A percentile compares a stretch with the other conserved stretches of the same genome.
phyloP scores from a whole-genome alignment of 2,329 filamentous ascomycete species.

The Phaeoacremonium minimum region DNA sequence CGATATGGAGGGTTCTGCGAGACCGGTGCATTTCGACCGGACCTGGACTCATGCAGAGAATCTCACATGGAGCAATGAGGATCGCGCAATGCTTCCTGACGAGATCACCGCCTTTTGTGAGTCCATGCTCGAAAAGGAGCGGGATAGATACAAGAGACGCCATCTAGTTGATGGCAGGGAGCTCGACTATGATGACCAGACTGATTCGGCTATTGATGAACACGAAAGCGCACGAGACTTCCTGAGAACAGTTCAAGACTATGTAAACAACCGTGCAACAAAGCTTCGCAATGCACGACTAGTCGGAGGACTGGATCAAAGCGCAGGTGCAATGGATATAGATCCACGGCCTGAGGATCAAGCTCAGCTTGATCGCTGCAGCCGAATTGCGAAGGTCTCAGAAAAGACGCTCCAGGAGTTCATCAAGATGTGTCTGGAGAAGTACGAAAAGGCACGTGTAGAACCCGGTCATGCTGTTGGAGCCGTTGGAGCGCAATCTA shows the following conservation, averaged over 20 bases:
- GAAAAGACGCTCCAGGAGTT: constrained; percentile 69
- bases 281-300: constrained; percentile 53
- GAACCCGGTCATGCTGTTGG: constrained; percentile 95
- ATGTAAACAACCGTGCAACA: constrained; percentile 59
- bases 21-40: constrained; percentile 86
- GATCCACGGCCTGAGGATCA: constrained; percentile 16
- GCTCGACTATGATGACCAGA: constrained; percentile 67
- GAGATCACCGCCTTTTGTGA: constrained; percentile 69
- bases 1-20: constrained; percentile 93
- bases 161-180: constrained; percentile 57
- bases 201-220: constrained; percentile 67
- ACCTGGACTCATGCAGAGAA: constrained; percentile 81
- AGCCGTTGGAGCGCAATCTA: constrained; percentile 93
- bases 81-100: constrained; percentile 66
- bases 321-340: constrained; percentile 19
- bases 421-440: constrained; percentile 76
- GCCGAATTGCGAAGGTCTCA: constrained; percentile 82
- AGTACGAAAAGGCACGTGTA: constrained; percentile 86
- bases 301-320: constrained; percentile 43
- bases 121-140: constrained; percentile 63
- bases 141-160: constrained; percentile 57
- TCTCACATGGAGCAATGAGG: constrained; percentile 74
- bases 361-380: constrained; percentile 39
- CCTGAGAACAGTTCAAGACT: constrained; percentile 70
- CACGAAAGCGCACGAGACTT: constrained; percentile 81